These are phyloP conservation scores for Polyporus arcularius DNA, from an alignment of 768 basidiomycete genomes.

Conservation along the genomic window DNA sequence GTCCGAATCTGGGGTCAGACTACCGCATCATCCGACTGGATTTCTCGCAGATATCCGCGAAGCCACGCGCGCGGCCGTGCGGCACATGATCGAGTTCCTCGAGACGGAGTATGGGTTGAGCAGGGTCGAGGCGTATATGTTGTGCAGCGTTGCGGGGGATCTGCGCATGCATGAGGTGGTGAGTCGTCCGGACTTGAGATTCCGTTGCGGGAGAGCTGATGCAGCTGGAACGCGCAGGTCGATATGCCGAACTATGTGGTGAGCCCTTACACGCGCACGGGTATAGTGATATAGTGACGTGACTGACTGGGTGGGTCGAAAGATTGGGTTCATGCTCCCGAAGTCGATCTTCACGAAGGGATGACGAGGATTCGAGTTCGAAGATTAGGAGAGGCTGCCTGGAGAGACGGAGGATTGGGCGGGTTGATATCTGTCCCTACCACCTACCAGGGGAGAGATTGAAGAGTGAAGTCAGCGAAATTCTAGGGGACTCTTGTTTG, in stretches of 20 bases:
- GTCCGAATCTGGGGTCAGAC: too few relatives aligned
- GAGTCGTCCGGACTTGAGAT: constrained; percentile 1
- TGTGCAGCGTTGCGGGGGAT: constrained; percentile 62
- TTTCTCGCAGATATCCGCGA: constrained; percentile 50
- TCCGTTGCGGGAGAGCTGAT: background rate
- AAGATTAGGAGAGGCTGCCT: too few relatives aligned
- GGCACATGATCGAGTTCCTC: constrained; percentile 58
- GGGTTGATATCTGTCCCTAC: too few relatives aligned
- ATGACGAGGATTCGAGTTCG: too few relatives aligned
- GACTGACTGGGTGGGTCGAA: background rate
- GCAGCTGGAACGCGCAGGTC: constrained; percentile 37
- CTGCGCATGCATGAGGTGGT: constrained; percentile 66
- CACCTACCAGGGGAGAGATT: too few relatives aligned
- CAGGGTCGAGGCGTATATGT: constrained; percentile 57
- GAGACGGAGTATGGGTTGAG: constrained; percentile 43
- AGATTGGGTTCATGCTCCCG: constrained; percentile 62
- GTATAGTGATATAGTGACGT: background rate
- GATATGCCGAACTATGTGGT: constrained; percentile 70
- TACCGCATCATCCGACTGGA: too few relatives aligned
- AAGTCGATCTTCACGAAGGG: constrained; percentile 39
- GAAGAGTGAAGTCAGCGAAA: too few relatives aligned
- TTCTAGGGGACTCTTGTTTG: too few relatives aligned
- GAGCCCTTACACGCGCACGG: constrained; percentile 21
- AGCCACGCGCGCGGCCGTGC: constrained; percentile 55
- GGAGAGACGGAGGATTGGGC: too few relatives aligned